Conservation (phyloP, 768 basidiomycete genomes). For the Auricularia auricula-judae region DNA sequence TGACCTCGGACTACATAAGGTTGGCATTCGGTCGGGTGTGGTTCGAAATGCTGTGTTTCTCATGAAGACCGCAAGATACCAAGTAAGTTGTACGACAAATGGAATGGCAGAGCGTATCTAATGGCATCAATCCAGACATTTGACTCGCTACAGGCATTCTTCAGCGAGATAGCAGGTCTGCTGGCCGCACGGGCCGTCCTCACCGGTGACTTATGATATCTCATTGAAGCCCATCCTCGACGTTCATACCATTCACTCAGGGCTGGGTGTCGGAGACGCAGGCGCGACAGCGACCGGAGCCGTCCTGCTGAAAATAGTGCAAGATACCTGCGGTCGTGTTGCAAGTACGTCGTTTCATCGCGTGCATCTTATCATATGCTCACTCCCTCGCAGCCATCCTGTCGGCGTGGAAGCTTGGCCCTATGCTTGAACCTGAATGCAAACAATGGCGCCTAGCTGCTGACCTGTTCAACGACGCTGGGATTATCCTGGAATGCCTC, state of each 20-base stretch:
- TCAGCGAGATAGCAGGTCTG: conserved; percentile 52
- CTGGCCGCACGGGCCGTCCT: conserved; percentile 57
- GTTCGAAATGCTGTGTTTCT: not conserved
- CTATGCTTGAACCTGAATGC: conserved; percentile 56
- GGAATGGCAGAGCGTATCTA: no score
- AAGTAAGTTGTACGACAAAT: conserved; percentile 2
- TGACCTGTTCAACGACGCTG: conserved; percentile 52
- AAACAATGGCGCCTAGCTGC: conserved; percentile 60
- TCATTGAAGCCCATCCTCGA: not conserved
- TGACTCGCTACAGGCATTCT: conserved; percentile 60
- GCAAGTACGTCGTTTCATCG: conserved; percentile 35
- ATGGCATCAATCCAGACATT: conserved; percentile 46
- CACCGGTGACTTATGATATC: conserved; percentile 33
- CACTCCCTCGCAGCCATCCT: conserved; percentile 39
- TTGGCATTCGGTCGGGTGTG: conserved; percentile 17
- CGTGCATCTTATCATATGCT: not conserved
- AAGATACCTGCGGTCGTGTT: conserved; percentile 51
- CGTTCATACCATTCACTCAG: conserved; percentile 20
- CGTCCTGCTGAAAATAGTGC: conserved; percentile 50
- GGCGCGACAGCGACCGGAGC: conserved; percentile 57
- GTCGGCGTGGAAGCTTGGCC: conserved; percentile 50
- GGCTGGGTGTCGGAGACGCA: conserved; percentile 60
- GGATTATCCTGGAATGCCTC: conserved; percentile 47
- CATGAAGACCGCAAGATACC: not conserved
- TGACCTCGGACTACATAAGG: conserved; percentile 52